phyloP scores from a whole-genome alignment of 2,329 filamentous ascomycete genomes.

The Aspergillus ustus region DNA sequence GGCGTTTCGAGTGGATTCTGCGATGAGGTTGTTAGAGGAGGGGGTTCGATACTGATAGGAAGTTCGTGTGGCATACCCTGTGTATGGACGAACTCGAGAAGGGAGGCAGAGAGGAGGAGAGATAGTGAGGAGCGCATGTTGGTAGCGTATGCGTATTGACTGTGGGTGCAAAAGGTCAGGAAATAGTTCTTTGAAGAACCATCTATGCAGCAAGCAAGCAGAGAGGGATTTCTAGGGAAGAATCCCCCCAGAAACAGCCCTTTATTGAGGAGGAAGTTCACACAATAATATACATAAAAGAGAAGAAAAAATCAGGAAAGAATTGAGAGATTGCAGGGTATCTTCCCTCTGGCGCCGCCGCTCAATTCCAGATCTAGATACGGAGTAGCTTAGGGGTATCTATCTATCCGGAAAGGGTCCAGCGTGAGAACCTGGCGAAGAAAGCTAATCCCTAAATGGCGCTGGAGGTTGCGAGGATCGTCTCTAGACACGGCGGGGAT shows the following conservation, averaged over 20 bases:
- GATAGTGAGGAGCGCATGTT: background rate
- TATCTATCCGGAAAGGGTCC: background rate
- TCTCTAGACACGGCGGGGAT: background rate
- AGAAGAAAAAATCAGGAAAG: background rate
- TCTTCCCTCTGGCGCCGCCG: background rate
- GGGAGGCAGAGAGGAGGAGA: background rate
- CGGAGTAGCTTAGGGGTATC: background rate
- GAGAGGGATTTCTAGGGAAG: background rate
- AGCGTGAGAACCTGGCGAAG: background rate
- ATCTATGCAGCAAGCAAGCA: background rate
- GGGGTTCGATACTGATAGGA: too few species aligned
- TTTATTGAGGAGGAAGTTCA: background rate
- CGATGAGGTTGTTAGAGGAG: background rate
- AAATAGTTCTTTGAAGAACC: background rate
- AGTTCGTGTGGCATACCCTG: background rate
- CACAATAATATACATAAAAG: background rate
- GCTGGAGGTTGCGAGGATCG: background rate
- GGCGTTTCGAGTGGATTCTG: background rate
- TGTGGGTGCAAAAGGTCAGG: background rate
- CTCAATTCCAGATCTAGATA: background rate
- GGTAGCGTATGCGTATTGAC: background rate
- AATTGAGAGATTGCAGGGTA: background rate
- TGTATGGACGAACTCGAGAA: background rate
- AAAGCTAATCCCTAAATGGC: background rate
- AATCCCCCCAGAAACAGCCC: background rate